Evolutionary conservation across 192 early-diverging fungal genomes (phyloP), one percentile per base, ranked within the genome.

Genomic region (Lunasporangiospora selenospora): DNA sequence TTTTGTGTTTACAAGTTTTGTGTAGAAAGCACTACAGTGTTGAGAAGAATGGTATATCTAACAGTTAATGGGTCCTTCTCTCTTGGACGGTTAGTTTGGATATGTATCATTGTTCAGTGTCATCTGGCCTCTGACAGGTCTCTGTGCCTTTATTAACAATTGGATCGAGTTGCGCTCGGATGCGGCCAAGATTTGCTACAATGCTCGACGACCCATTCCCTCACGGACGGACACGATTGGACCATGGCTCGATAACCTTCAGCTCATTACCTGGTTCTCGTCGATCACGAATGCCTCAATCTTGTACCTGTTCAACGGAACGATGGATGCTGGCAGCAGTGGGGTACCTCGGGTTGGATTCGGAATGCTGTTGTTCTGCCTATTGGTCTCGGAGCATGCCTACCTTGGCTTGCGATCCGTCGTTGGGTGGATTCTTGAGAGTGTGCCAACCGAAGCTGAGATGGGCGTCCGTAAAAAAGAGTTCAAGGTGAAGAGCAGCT

Each of bases 161-260:
- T 94, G 89, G 85, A 58, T 96, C 31, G 95, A 98, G 81, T 73
- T 98, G 48, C 83, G 96, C 44, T 83, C 88, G 8, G 95, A 98
- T 73, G 95, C 94, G 0, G 85, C 93, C 73, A 98, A 98, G 75
- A 87, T 98, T 53, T 90, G 90, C 62, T 87, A 81, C 36, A 83
- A 89, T 42, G 83, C 85, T 6, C 82, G 90, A 52, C 83, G 93
- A 13, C 90, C 93, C 1, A 82, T 85, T 47, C 90, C 93, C 9
- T 62, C 82, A 24, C 77, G 91, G 13, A 84, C 88, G 30, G 90
- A 92, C 56, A 82, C 86, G 36, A 90, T 93, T 54, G 88, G 89
- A 16, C 90, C 93, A 21, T 95, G 93, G 93, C 47, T 90, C 18
- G 75, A 80, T 34, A 88, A 83, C 32, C 66, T 93, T 29, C 41